Conservation (phyloP, 1,284 basidiomycete genomes). For the Ceratobasidium sp. region DNA sequence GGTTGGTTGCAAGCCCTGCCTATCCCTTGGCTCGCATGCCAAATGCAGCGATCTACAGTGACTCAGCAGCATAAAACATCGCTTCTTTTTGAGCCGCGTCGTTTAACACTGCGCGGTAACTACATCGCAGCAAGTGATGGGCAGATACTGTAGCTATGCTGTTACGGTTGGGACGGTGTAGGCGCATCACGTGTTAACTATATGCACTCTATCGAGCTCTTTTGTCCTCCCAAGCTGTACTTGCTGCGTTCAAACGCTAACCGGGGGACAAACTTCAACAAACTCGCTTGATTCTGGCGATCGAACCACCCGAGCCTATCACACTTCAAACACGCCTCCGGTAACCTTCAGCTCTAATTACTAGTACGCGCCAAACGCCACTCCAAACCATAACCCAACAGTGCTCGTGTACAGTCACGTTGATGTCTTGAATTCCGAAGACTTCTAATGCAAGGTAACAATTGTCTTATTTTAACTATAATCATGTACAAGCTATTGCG, state of each 20-base stretch:
- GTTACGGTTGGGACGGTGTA: no score
- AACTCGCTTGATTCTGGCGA: no score
- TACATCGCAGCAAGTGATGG: no score
- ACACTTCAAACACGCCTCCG: no score
- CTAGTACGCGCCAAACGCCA: not conserved
- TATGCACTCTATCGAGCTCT: not conserved
- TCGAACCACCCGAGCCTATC: no score
- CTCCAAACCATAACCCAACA: not conserved
- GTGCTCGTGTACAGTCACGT: not conserved
- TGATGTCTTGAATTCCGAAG: not conserved
- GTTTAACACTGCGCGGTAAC: no score
- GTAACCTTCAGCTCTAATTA: not conserved
- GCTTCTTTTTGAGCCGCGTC: no score
- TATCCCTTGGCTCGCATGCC: no score
- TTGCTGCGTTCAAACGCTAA: not conserved
- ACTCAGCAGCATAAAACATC: no score
- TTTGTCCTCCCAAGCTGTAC: not conserved
- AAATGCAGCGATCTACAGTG: no score
- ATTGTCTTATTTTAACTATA: conserved; percentile 6
- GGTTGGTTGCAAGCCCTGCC: no score
- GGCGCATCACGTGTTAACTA: conserved; percentile 1
- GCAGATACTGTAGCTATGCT: no score
- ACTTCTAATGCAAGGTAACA: not conserved
- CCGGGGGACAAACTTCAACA: not conserved
- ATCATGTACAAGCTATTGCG: not conserved